phyloP scores from a whole-genome alignment of 2,329 filamentous ascomycete species.

The Penicillium sp. region DNA sequence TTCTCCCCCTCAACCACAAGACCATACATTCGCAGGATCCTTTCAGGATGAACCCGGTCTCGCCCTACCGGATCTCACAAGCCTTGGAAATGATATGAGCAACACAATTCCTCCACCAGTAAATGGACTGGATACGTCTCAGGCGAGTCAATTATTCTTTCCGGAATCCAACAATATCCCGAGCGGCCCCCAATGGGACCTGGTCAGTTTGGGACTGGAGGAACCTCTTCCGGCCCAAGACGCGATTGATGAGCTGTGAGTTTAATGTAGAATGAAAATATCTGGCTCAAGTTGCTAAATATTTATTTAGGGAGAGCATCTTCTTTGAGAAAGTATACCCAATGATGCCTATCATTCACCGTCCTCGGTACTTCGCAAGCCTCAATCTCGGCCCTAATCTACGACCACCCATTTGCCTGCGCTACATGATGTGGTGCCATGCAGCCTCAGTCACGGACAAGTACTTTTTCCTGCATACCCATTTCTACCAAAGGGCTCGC shows the following conservation, averaged over 20 bases:
- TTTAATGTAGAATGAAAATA: neutral
- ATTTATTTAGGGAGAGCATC: slow-evolving; percentile 63
- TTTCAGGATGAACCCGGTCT: slow-evolving; percentile 33
- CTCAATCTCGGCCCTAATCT: slow-evolving; percentile 87
- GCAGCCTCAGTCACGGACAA: slow-evolving; percentile 85
- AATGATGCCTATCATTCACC: slow-evolving; percentile 85
- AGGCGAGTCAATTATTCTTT: slow-evolving; percentile 21
- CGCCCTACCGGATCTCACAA: slow-evolving; percentile 25
- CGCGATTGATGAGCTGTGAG: slow-evolving; percentile 80
- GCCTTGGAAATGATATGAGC: slow-evolving; percentile 22
- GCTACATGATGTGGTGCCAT: slow-evolving; percentile 95
- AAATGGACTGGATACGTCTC: slow-evolving; percentile 21
- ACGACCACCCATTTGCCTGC: slow-evolving; percentile 80
- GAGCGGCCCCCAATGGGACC: slow-evolving; percentile 72
- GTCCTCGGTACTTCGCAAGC: slow-evolving; percentile 79
- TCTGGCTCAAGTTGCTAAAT: slow-evolving; percentile 12
- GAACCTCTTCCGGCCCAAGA: slow-evolving; percentile 78
- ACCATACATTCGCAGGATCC: slow-evolving; percentile 27
- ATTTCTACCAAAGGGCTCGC: slow-evolving; percentile 85
- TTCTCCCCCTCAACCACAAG: slow-evolving; percentile 26
- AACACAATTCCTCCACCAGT: slow-evolving; percentile 27
- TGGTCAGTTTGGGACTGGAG: slow-evolving; percentile 78
- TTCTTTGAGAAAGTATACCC: slow-evolving; percentile 92
- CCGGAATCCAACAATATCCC: slow-evolving; percentile 25
- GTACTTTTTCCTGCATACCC: slow-evolving; percentile 74